phyloP scores from a whole-genome alignment of 805 yeast species.

The Zygotorulaspora florentina region DNA sequence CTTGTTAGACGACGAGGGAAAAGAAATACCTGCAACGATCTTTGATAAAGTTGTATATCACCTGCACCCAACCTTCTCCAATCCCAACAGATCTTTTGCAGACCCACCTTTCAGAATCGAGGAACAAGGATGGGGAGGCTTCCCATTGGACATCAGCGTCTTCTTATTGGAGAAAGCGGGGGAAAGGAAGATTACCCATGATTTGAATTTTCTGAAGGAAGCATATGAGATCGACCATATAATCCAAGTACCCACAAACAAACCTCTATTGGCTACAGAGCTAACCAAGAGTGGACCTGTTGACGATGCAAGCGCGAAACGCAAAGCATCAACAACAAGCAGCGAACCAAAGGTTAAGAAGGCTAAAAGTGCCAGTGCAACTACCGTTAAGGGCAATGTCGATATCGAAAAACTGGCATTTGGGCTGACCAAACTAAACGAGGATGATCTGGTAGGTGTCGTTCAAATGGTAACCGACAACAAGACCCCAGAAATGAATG shows the following conservation, averaged over 20 bases:
- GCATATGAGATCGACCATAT: conserved; percentile 74
- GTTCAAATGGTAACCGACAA: conserved; percentile 98
- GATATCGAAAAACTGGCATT: conserved; percentile 90
- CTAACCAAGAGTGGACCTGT: conserved; percentile 80
- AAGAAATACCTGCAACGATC: conserved; percentile 77
- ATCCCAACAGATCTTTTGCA: conserved; percentile 78
- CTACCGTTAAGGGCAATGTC: conserved; percentile 64
- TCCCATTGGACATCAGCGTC: conserved; percentile 77
- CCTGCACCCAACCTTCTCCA: conserved; percentile 90
- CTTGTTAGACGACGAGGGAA: conserved; percentile 73
- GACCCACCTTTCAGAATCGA: conserved; percentile 81
- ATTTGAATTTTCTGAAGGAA: conserved; percentile 77
- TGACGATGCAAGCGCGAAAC: conserved; percentile 44
- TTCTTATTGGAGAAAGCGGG: conserved; percentile 82
- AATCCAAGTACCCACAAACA: conserved; percentile 68
- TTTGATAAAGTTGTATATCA: conserved; percentile 92
- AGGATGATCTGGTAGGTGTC: conserved; percentile 89
- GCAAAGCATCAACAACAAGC: conserved; percentile 24
- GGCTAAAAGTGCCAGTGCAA: conserved; percentile 40
- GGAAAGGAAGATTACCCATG: conserved; percentile 82
- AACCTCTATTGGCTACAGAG: conserved; percentile 66
- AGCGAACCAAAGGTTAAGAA: conserved; percentile 45
- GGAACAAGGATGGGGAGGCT: conserved; percentile 99
- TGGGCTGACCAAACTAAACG: conserved; percentile 79
- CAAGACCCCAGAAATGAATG: conserved; percentile 89